phyloP scores from a whole-genome alignment of 345 rosid species.

The Moricandia arvensis region DNA sequence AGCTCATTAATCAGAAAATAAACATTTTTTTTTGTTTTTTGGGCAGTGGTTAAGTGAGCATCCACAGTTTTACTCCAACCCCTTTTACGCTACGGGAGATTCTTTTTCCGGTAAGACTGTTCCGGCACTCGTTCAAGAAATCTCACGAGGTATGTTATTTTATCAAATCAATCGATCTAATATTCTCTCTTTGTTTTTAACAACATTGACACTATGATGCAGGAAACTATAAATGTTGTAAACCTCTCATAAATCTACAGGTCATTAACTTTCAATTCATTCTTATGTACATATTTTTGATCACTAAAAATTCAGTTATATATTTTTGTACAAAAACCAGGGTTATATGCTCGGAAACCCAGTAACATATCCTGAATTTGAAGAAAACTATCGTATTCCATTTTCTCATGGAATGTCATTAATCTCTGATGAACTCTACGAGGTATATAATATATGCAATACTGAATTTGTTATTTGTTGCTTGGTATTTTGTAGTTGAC shows the following conservation, averaged over 20 bases:
- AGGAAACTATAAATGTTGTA: constrained; percentile 20
- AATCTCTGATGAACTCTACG: constrained; percentile 51
- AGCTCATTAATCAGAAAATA: background rate
- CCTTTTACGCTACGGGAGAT: constrained; percentile 57
- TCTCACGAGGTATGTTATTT: constrained; percentile 20
- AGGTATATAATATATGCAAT: constrained; percentile 30
- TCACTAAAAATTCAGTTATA: background rate
- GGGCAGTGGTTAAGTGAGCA: constrained; percentile 61
- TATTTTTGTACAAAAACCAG: constrained; percentile 25
- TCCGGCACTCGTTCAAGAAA: constrained; percentile 51
- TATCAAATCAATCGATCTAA: background rate
- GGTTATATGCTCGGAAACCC: constrained; percentile 58
- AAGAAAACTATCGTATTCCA: constrained; percentile 38
- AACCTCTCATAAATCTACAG: constrained; percentile 42
- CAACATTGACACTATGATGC: background rate
- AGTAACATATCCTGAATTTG: constrained; percentile 24
- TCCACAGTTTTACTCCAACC: constrained; percentile 49
- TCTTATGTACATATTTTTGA: background rate
- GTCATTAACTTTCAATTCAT: constrained; percentile 9
- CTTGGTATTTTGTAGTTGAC: background rate
- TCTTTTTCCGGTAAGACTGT: constrained; percentile 60
- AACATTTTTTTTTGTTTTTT: background rate
- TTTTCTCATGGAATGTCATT: constrained; percentile 50
- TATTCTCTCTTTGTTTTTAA: background rate
- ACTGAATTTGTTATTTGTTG: background rate